Base-by-base conservation (phyloP, 164 flowering plant species). In the Kingdonia uniflora region DNA sequence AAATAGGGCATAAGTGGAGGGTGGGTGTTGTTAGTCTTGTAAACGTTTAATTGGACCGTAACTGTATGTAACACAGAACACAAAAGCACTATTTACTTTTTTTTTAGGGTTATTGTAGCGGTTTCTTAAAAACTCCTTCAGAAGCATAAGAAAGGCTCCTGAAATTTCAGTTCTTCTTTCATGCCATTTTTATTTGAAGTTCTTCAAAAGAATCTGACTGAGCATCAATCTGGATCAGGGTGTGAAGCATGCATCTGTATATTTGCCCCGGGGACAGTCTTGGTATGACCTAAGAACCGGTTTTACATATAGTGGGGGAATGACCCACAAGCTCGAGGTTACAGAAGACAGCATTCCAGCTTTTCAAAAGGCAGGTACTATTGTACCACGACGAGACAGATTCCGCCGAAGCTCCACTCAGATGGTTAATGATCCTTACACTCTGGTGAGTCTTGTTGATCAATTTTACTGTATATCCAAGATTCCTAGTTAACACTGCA, bases 221-320 rank as follows among this genome's bases (percentile, higher is more conserved):
- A 51, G 21, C n/a, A 15, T 46, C 40, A 35, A 15, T 42, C 37
- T 40, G 23, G 26, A 55, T 40, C 75, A 94, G 99, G 44, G 64
- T 49, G 84, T 85, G 23, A 94, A 81, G 68, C 76, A 82, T 49
- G 80, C 64, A n/a, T 77, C 88, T 0, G 95, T 89, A 1, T 94
- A 94, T 75, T 64, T 94, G 62, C 99, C 99, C 23, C 82, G 82
- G 24, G 82, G 74, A 22, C 71, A 89, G 59, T 68, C 78, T 10
- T 94, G 99, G 99, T 94, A 74, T 77, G 96, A 89, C 63, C 17
- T 87, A 51, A 83, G 78, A 82, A 79, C 72, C 59, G 99, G 95
- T 44, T 61, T 65, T 57, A 65, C 74, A 52, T 83, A 74, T 49
- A 72, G 64, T 55, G 99, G 99, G 60, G 91, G 97, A 29, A 44